phyloP scores from a whole-genome alignment of 441 rosid genomes.

The Populus hybrid region DNA sequence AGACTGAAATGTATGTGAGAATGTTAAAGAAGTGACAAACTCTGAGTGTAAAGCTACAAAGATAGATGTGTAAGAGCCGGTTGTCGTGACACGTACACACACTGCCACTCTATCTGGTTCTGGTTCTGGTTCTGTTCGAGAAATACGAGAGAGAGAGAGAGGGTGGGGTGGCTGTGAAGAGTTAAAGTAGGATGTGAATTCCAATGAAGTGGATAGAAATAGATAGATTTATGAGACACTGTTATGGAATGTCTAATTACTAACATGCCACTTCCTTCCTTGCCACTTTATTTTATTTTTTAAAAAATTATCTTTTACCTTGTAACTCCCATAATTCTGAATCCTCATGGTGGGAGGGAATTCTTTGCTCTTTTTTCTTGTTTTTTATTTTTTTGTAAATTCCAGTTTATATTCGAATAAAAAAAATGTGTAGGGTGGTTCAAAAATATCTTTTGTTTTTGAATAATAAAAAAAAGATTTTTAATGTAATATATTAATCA shows the following conservation, averaged over 20 bases:
- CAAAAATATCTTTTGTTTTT: no score
- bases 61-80: constrained; percentile 13
- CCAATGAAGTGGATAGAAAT: constrained; percentile 19
- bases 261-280: constrained; percentile 18
- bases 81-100: neutral
- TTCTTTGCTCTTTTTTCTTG: neutral
- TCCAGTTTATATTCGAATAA: no score
- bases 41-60: constrained; percentile 9
- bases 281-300: neutral
- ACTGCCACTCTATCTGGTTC: constrained; percentile 9
- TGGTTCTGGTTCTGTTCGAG: neutral
- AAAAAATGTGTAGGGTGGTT: no score
- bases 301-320: neutral
- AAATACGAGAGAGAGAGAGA: neutral
- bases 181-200: constrained; percentile 18
- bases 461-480: no score
- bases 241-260: constrained; percentile 10
- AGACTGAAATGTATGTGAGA: neutral
- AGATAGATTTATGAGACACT: constrained; percentile 2
- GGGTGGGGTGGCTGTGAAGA: neutral
- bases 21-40: constrained; percentile 21
- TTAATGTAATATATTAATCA: no score
- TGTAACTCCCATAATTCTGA: neutral
- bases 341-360: neutral
- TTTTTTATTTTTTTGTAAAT: no score